Base-by-base conservation (phyloP, 1,284 basidiomycete genomes). In the Ganoderma boninense region DNA sequence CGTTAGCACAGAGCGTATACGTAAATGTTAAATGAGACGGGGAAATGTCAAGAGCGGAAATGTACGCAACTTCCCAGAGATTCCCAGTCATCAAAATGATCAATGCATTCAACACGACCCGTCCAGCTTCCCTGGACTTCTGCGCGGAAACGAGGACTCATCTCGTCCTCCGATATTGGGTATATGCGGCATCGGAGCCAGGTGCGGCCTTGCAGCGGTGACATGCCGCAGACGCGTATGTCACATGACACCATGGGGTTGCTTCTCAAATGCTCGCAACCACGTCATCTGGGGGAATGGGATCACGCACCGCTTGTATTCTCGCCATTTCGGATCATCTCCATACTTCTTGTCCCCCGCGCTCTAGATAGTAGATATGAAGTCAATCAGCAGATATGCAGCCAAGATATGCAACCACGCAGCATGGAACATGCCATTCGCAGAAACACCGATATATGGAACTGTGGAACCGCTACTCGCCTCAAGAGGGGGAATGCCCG, bases 401-500 rank as follows among this genome's bases (percentile, higher is more conserved):
- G 60, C 42, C 42, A 20, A 20, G 29, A 64, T 66, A 69, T 65
- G 59, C 66, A 35, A 62, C 42, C 42, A 20, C 16, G 29, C 32
- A 68, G 42, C 32, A 18, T 46, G 42, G 64, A 60, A 40, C 23
- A 42, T 38, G 42, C 32, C 26, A 29, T 23, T 18, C 20, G 18
- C 7, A 23, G 35, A 40, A 42, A 40, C 13, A 11, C n/a, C 32
- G 57, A 18, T 42, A 65, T 23, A 56, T 46, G n/a, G 14, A 62
- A 44, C 23, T 16, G 60, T 10, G 23, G 40, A 13, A 54, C 23
- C 49, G 5, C 32, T 57, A 83, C 81, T 38, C 64, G 82, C 81
- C 80, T 95, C 93, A 35, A 95, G 85, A 29, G 89, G 87, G 1
- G 93, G 93, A 18, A 95, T 88, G 32, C 92, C 92, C 20, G 89